phyloP scores from a whole-genome alignment of 1,284 basidiomycete genomes.

The Malassezia yamatoensis region DNA sequence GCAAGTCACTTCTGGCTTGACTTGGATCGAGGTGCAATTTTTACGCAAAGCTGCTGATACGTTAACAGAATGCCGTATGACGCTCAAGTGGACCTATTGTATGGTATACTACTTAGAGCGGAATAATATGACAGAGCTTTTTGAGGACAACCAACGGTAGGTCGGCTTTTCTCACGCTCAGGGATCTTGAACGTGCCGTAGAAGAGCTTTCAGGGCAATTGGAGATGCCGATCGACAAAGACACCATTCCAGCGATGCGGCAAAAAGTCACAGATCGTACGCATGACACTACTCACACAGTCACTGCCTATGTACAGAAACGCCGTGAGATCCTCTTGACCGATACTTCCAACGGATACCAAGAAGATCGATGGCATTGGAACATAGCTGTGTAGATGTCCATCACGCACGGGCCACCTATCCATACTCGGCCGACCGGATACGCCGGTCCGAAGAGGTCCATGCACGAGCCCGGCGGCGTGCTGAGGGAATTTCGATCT shows the following conservation, averaged over 20 bases:
- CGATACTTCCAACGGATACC: conserved; percentile 81
- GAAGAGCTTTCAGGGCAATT: conserved; percentile 86
- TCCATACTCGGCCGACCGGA: conserved; percentile 6
- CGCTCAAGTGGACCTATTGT: conserved; percentile 98
- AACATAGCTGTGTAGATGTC: conserved; percentile 25
- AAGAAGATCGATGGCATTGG: conserved; percentile 61
- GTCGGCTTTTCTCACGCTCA: conserved; percentile 38
- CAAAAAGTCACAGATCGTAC: conserved; percentile 78
- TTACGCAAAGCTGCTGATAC: conserved; percentile 93
- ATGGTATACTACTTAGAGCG: conserved; percentile 88
- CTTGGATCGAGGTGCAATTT: conserved; percentile 98
- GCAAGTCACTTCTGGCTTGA: conserved; percentile 78
- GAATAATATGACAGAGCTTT: conserved; percentile 87
- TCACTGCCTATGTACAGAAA: conserved; percentile 74
- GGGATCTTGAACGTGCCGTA: conserved; percentile 85
- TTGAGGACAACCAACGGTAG: conserved; percentile 83
- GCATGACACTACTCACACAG: not conserved
- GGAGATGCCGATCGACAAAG: conserved; percentile 77
- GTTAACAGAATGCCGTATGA: conserved; percentile 71
- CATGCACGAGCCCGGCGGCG: not conserved
- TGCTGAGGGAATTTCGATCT: not conserved
- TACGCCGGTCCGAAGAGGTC: not conserved
- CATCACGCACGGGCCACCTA: conserved; percentile 9
- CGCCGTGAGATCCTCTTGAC: conserved; percentile 87
- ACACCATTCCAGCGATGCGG: conserved; percentile 68